Percentiles rank a stretch among this genome's conserved stretches.
phyloP scores from a whole-genome alignment of 2,329 filamentous ascomycete genomes.

The Diplodia intermedia region DNA sequence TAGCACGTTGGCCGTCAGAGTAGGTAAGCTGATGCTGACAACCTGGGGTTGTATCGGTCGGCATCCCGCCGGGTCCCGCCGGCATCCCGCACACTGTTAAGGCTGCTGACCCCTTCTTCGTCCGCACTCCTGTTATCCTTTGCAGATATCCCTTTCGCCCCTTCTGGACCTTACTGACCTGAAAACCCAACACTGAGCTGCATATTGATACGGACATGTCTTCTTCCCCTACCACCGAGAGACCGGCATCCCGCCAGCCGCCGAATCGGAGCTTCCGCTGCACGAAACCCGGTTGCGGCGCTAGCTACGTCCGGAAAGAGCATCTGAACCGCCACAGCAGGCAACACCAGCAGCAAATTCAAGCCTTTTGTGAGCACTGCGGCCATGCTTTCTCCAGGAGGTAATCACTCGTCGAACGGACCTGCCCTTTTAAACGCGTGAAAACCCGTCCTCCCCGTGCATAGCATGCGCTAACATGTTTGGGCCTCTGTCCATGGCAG shows the following conservation, averaged over 20 bases:
- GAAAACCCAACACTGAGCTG: too few species aligned
- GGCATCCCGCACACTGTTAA: not conserved
- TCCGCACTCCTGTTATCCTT: not conserved
- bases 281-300: conserved; percentile 4
- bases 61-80: not conserved
- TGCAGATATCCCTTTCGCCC: not conserved
- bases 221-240: not conserved
- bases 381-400: not conserved
- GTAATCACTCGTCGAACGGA: not conserved
- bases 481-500: not conserved
- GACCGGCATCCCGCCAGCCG: not conserved
- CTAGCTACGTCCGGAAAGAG: conserved; percentile 15
- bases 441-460: too few species aligned
- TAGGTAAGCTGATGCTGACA: not conserved
- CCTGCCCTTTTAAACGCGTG: too few species aligned
- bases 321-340: conserved; percentile 6
- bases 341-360: not conserved
- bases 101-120: not conserved
- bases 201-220: not conserved
- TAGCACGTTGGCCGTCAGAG: not conserved
- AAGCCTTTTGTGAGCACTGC: not conserved
- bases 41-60: not conserved
- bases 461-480: too few species aligned
- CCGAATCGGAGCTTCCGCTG: conserved; percentile 1
- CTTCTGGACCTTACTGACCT: not conserved